Evolutionary conservation across 83 land plant genomes (phyloP).

Genomic region (Isoetes engelmannii): DNA sequence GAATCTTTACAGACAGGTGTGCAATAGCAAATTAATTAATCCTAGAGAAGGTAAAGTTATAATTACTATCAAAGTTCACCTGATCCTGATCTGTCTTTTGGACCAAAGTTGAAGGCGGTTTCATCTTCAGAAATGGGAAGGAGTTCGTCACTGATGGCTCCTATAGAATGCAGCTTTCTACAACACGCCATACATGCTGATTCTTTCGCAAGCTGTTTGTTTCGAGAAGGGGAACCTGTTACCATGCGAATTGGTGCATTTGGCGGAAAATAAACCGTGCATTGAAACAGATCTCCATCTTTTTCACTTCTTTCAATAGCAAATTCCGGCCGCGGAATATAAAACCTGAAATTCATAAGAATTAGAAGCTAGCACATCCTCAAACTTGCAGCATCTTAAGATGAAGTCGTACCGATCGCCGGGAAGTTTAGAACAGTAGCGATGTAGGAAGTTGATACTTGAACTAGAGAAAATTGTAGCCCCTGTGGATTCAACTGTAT

Average conservation of each 20-base stretch:
- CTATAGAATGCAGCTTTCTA: constrained; percentile 53
- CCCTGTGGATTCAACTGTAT: constrained; percentile 53
- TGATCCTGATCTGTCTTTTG: constrained; percentile 20
- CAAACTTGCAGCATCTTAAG: not conserved
- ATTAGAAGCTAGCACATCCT: not conserved
- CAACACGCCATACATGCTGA: constrained; percentile 83
- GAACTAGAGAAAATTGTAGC: constrained; percentile 57
- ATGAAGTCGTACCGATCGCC: constrained; percentile 50
- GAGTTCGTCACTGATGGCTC: constrained; percentile 70
- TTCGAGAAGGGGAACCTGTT: constrained; percentile 37
- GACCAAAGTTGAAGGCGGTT: constrained; percentile 1
- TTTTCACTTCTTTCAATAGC: constrained; percentile 13
- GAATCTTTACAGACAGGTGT: too few relatives aligned
- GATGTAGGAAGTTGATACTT: constrained; percentile 57
- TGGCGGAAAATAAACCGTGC: constrained; percentile 65
- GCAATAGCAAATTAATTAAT: too few relatives aligned
- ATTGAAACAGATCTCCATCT: constrained; percentile 26
- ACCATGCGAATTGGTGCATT: constrained; percentile 64
- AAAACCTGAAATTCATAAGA: constrained; percentile 39
- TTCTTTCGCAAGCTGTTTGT: constrained; percentile 48
- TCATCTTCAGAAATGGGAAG: constrained; percentile 40
- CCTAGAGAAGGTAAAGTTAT: too few relatives aligned
- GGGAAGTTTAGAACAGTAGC: constrained; percentile 72
- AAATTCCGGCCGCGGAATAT: constrained; percentile 62
- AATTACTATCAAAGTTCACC: constrained; percentile 38